Percentiles rank a stretch among this genome's conserved stretches.
Evolutionary conservation across 768 basidiomycete genomes (phyloP).

Genomic region (Mycena amicta): DNA sequence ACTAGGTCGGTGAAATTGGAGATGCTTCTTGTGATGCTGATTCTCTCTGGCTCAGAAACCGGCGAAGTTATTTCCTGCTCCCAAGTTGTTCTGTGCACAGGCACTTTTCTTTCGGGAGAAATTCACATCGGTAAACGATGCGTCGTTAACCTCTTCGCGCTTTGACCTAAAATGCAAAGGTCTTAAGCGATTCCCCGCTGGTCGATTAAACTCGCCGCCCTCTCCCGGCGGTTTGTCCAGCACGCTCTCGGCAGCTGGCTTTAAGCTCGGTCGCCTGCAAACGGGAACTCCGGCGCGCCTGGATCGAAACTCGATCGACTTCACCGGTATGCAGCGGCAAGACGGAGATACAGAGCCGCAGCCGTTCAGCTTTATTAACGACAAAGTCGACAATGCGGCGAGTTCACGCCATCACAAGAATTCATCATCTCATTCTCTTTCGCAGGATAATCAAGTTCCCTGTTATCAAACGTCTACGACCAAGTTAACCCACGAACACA

Average conservation of each 20-base stretch:
- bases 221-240: slow-evolving; percentile 69
- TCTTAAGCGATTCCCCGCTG: slow-evolving; percentile 75
- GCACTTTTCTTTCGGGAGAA: slow-evolving; percentile 89
- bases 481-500: slow-evolving; percentile 69
- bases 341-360: slow-evolving; percentile 63
- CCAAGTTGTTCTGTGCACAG: slow-evolving; percentile 86
- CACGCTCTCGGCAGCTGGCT: slow-evolving; percentile 74
- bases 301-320: slow-evolving; percentile 70
- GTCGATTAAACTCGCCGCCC: slow-evolving; percentile 72
- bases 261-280: slow-evolving; percentile 82
- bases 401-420: slow-evolving; percentile 21
- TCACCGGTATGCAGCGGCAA: slow-evolving; percentile 60
- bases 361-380: slow-evolving; percentile 79
- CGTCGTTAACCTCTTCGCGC: background rate
- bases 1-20: slow-evolving; percentile 48
- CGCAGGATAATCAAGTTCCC: slow-evolving; percentile 68
- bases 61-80: slow-evolving; percentile 78
- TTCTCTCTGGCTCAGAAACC: slow-evolving; percentile 48
- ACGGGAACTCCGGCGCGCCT: slow-evolving; percentile 87
- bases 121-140: slow-evolving; percentile 74
- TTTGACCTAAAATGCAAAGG: slow-evolving; percentile 38
- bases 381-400: slow-evolving; percentile 71
- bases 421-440: slow-evolving; percentile 10
- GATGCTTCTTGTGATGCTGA: background rate
- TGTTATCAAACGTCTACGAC: slow-evolving; percentile 81